phyloP scores from a whole-genome alignment of 768 basidiomycete genomes.

The Leccinum subtestaceum region DNA sequence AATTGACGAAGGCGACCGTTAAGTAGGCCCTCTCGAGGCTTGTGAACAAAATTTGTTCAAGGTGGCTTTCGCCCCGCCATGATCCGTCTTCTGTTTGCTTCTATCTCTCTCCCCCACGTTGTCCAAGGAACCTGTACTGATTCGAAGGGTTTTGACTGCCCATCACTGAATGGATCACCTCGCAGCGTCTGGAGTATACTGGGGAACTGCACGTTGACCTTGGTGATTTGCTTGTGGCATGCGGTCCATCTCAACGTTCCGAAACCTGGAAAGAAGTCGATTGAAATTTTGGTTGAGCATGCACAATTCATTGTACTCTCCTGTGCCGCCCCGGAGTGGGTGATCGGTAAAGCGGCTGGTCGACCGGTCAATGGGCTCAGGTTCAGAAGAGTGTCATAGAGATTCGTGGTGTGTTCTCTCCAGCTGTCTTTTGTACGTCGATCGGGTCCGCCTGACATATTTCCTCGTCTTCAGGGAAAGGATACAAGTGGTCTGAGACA shows the following conservation, averaged over 20 bases:
- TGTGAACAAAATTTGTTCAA: not conserved
- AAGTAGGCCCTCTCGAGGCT: not conserved
- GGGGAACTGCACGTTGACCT: not conserved
- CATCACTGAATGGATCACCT: not conserved
- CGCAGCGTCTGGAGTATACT: not conserved
- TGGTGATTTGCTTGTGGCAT: not conserved
- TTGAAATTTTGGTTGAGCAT: not conserved
- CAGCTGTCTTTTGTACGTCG: not conserved
- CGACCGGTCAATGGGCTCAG: not conserved
- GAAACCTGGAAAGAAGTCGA: not conserved
- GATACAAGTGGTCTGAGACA: not conserved
- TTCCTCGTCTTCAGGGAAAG: not conserved
- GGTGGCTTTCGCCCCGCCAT: not conserved
- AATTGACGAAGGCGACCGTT: not conserved
- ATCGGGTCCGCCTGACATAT: not conserved
- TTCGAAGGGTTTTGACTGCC: not conserved
- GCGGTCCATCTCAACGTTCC: not conserved
- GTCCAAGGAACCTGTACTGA: not conserved
- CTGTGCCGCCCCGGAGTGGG: not conserved
- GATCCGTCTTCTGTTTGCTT: not conserved
- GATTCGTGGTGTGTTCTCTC: not conserved
- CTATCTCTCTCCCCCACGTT: not conserved
- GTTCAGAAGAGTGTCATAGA: not conserved
- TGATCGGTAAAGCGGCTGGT: not conserved
- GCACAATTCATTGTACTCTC: not conserved